Base-by-base conservation (phyloP, 2,329 filamentous ascomycete genomes). In the Talaromyces atroroseus region DNA sequence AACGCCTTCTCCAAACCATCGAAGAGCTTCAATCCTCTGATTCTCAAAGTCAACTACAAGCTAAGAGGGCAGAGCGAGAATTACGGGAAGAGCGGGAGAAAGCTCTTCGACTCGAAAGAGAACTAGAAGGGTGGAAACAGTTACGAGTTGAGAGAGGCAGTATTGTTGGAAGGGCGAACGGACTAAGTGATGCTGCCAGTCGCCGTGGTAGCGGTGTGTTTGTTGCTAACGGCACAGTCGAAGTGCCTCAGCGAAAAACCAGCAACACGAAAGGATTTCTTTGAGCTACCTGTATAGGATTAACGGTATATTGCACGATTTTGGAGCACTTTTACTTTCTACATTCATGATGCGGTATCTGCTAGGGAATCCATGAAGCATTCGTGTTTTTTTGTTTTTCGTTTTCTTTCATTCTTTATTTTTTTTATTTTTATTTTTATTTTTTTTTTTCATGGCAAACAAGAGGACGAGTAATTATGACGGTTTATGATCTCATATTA, bases 1-100 rank as follows among this genome's bases (percentile, higher is more conserved):
- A 94, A 62, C 90, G 91, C 68, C 85, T 97, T 5, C 86, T 99
- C 51, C 82, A 86, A 68, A 90, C 90, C 1, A 96, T 99, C 64
- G 92, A 97, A 68, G 92, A 97, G 69, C 83, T 99, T 34, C 92
- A 99, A 71, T 85, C 89, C 14, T 88, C 85, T 14, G 92, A 97
- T 72, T 91, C 89, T 21, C 80, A 85, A 11, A 87, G 86, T 48
- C 90, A 96, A 71, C 81, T 97, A 44, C 81, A 86, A 24, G 87
- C 89, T 24, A 88, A 92, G 56, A 86, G 92, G 45, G 90, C 90
- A 16, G 92, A 99, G 72, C 85, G 92, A 45, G 92, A 97, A 66
- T 80, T 96, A 16, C 83, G 90, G 6, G 90, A 96, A 71, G 92
- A 96, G 73, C 84, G 82, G 60, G 94, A 97, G 74, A 92, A 88